Base-by-base conservation (phyloP, 169 alveolate species). In the Perkinsus chesapeaki region DNA sequence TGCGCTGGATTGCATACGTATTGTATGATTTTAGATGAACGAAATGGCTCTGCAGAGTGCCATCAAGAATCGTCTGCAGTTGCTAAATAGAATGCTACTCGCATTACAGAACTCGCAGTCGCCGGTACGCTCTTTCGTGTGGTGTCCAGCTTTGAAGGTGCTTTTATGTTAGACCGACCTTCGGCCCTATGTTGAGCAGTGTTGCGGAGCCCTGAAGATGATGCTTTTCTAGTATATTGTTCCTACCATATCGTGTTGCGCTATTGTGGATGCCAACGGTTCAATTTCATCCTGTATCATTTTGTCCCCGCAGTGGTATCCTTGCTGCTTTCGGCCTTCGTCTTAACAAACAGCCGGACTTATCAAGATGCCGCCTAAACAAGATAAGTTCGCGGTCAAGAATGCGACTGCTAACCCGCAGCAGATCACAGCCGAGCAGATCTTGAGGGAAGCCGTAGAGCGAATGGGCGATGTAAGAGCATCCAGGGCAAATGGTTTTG, bases 371-470 rank as follows among this genome's bases (percentile, higher is more conserved):
- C 82, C 82, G 27, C 82, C 82, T 27, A 60, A 60, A 34, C 82
- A 60, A 34, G 82, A 60, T 60, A 60, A 60, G 23, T 60, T 60
- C 82, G 82, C 82, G 12, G 99, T 99, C 39, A 97, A 98, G 95
- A 99, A 99, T 95, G 99, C 98, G 95, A 98, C 98, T 94, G 99
- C 99, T 16, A 99, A 99, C 91, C 99, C 98, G 73, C 98, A 98
- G 73, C 99, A 99, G 96, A 98, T 99, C 73, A 98, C 99, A 31
- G 99, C 99, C 36, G 99, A 99, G 95, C 99, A 99, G 96, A 97
- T 99, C 73, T 96, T 99, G 92, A 97, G 99, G 92, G 99, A 99
- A 95, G 99, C 99, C 16, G 98, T 98, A 91, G 99, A 98, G 73
- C 97, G 99, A 96, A 98, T 98, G 96, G 96, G 96, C 19, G 98